These are phyloP conservation scores for Tulasnella sp. DNA, from an alignment of 768 basidiomycete species.

Conservation along the genomic window DNA sequence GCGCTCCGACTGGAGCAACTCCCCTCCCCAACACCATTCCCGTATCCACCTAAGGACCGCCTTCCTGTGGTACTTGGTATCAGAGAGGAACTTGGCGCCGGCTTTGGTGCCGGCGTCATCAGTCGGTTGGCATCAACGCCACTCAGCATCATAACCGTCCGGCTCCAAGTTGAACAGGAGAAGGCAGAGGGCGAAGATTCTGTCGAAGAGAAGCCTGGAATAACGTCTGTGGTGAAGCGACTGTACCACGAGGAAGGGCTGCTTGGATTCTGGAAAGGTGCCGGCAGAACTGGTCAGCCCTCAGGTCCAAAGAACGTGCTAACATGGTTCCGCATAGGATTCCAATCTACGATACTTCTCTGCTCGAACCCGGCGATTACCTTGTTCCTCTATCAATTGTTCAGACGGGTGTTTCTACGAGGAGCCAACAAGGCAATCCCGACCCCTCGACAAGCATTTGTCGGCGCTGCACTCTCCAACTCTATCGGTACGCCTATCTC, in stretches of 20 bases:
- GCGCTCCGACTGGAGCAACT: constrained; percentile 31
- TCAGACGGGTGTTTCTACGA: not conserved
- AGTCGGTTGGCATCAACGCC: constrained; percentile 56
- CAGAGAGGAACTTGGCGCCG: constrained; percentile 51
- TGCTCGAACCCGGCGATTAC: constrained; percentile 9
- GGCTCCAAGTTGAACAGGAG: constrained; percentile 48
- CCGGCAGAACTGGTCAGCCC: not conserved
- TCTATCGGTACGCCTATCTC: constrained; percentile 42
- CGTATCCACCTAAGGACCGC: constrained; percentile 34
- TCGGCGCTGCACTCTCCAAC: constrained; percentile 56
- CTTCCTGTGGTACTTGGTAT: not conserved
- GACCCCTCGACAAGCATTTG: constrained; percentile 49
- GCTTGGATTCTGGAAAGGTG: constrained; percentile 6
- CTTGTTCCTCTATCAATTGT: not conserved
- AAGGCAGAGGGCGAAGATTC: constrained; percentile 38
- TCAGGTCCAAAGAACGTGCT: not conserved
- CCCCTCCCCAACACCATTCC: constrained; percentile 33
- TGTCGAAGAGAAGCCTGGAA: constrained; percentile 28
- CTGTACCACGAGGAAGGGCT: constrained; percentile 8
- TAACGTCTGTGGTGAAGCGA: not conserved
- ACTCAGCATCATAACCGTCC: constrained; percentile 54
- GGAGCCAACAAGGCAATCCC: constrained; percentile 36
- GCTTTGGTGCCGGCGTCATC: constrained; percentile 55
- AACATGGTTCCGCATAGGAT: not conserved
- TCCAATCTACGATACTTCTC: not conserved